Evolutionary conservation across 2,329 filamentous ascomycete species (phyloP).

Genomic region (Colletotrichum melonis): DNA sequence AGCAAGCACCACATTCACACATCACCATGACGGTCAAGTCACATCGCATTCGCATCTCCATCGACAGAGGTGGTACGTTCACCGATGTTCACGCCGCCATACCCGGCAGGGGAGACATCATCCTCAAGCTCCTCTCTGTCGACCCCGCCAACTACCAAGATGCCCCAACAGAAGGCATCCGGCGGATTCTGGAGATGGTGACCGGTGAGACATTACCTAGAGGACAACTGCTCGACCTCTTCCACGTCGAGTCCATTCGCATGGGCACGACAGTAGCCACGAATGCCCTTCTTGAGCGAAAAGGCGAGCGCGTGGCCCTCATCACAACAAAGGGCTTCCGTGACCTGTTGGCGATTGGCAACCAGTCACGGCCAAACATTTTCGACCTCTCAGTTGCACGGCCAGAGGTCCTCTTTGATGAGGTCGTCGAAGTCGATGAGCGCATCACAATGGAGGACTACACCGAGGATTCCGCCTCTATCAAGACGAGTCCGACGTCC

Average conservation of each 20-base stretch:
- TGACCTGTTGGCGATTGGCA: conserved; percentile 78
- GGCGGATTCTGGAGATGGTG: conserved; percentile 54
- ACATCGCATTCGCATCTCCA: conserved; percentile 45
- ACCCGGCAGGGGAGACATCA: conserved; percentile 72
- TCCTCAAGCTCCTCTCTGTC: conserved; percentile 79
- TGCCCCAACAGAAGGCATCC: conserved; percentile 79
- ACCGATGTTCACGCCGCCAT: conserved; percentile 78
- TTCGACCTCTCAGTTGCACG: conserved; percentile 78
- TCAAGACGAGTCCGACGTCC: conserved; percentile 53
- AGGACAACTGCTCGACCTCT: conserved; percentile 48
- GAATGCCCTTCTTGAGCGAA: conserved; percentile 80
- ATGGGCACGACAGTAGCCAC: conserved; percentile 88
- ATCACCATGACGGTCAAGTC: conserved; percentile 39
- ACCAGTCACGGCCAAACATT: conserved; percentile 78
- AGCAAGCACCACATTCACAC: conserved; percentile 2
- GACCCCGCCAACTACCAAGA: conserved; percentile 79
- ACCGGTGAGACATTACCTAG: conserved; percentile 46
- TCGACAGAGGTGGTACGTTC: conserved; percentile 64
- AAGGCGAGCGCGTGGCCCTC: conserved; percentile 77
- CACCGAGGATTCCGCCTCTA: conserved; percentile 72
- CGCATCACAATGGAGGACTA: conserved; percentile 80
- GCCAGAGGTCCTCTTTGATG: conserved; percentile 76
- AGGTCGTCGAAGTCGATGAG: conserved; percentile 80
- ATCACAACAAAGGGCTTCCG: conserved; percentile 79
- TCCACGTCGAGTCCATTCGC: conserved; percentile 71